Conservation (phyloP, 768 basidiomycete genomes). For the Omphalotus guepiniiformis region DNA sequence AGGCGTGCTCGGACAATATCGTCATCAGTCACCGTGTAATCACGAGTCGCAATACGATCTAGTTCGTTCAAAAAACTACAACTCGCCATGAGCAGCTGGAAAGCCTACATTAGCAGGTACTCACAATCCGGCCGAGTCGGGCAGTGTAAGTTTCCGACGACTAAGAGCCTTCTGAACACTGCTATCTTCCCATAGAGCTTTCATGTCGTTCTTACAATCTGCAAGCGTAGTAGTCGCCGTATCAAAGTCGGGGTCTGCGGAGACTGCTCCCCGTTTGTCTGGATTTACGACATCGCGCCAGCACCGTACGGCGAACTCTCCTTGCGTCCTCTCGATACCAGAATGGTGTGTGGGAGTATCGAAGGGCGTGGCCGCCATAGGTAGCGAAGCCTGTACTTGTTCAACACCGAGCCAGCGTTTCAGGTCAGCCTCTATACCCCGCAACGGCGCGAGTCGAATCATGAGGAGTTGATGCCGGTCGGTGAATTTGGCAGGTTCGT, state of each 20-base stretch:
- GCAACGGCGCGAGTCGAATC: conserved; percentile 59
- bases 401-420: conserved; percentile 57
- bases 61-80: conserved; percentile 57
- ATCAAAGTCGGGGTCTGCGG: conserved; percentile 23
- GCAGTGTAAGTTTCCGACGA: conserved; percentile 43
- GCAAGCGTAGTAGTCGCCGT: conserved; percentile 49
- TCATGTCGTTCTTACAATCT: conserved; percentile 50
- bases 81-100: neutral
- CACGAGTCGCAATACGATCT: conserved; percentile 54
- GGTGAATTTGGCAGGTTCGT: conserved; percentile 34
- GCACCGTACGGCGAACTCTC: conserved; percentile 53
- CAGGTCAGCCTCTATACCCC: conserved; percentile 57
- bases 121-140: conserved; percentile 68
- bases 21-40: conserved; percentile 65
- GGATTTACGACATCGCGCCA: conserved; percentile 43
- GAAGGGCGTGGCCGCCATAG: conserved; percentile 46
- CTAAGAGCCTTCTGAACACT: conserved; percentile 46
- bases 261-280: conserved; percentile 6
- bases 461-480: conserved; percentile 51
- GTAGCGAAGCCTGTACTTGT: conserved; percentile 24
- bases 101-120: conserved; percentile 19
- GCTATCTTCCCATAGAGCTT: conserved; percentile 58
- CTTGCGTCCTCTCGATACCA: conserved; percentile 22
- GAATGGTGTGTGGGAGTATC: conserved; percentile 27
- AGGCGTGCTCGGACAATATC: conserved; percentile 71